phyloP scores from a whole-genome alignment of 768 basidiomycete species.

The Agaricus sinodeliciosus region DNA sequence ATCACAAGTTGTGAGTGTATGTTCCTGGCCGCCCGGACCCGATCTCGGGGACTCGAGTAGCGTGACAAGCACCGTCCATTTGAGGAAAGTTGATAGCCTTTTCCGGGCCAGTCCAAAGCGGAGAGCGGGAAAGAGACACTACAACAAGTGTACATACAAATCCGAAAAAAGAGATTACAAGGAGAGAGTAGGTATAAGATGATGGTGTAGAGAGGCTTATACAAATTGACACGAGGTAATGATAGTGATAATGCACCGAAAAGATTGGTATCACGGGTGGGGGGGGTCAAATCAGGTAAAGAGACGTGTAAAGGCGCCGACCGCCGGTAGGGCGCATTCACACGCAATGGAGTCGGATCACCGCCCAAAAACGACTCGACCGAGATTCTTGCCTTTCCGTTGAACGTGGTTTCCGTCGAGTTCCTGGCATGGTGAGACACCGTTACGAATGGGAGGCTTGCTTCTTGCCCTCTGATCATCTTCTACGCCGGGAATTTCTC shows the following conservation, averaged over 20 bases:
- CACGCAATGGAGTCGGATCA: conserved; percentile 7
- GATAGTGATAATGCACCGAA: not conserved
- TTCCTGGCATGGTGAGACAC: not conserved
- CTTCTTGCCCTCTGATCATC: conserved; percentile 55
- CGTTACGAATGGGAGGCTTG: not conserved
- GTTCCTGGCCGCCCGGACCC: no score
- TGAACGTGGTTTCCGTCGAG: not conserved
- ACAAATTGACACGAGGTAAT: conserved; percentile 5
- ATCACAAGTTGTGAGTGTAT: no score
- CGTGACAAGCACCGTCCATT: no score
- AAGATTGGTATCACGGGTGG: conserved; percentile 1
- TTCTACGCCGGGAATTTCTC: conserved; percentile 64
- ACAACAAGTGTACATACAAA: not conserved
- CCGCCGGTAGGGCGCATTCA: not conserved
- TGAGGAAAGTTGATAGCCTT: no score
- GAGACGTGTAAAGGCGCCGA: not conserved
- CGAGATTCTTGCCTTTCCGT: conserved; percentile 5
- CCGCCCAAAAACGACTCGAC: conserved; percentile 9
- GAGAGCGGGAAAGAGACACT: not conserved
- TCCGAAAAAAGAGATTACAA: not conserved
- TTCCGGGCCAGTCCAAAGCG: no score
- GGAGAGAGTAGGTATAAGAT: not conserved
- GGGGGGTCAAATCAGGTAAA: not conserved
- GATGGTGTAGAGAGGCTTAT: not conserved
- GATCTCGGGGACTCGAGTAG: no score